Conservation (phyloP, 345 rosid species). For the Rhodamnia rubescens region DNA sequence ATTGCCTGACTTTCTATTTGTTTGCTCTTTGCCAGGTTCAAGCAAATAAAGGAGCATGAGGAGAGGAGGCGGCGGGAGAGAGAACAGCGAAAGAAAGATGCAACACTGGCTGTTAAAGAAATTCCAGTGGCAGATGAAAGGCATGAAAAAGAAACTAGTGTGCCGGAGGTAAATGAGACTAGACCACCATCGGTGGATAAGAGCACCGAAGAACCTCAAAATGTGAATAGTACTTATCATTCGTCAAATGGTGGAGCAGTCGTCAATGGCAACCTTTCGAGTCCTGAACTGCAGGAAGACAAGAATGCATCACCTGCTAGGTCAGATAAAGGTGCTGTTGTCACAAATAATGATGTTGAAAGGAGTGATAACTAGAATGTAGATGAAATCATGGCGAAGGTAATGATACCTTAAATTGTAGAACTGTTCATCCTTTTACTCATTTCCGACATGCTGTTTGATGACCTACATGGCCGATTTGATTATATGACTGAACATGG, state of each 20-base stretch:
- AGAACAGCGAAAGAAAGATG: conserved; percentile 50
- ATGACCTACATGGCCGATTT: neutral
- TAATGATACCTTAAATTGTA: neutral
- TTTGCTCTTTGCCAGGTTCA: conserved; percentile 42
- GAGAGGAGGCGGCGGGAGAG: conserved; percentile 48
- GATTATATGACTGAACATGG: neutral
- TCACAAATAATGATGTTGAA: neutral
- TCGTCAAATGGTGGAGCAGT: conserved; percentile 15
- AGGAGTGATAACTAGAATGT: neutral
- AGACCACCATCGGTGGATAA: conserved; percentile 9
- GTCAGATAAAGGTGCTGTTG: conserved; percentile 6
- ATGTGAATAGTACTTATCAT: conserved; percentile 3
- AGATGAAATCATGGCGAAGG: conserved; percentile 10
- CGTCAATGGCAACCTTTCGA: conserved; percentile 34
- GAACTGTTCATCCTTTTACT: neutral
- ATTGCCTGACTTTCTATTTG: neutral
- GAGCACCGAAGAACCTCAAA: conserved; percentile 3
- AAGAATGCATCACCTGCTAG: neutral
- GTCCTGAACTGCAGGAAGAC: conserved; percentile 17
- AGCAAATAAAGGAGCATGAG: conserved; percentile 72
- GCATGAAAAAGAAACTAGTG: neutral
- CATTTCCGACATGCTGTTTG: neutral
- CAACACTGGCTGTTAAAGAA: conserved; percentile 22
- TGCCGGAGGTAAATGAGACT: conserved; percentile 14
- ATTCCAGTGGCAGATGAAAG: conserved; percentile 7